Percentiles rank a stretch among this genome's conserved stretches.
Evolutionary conservation across 495 filamentous ascomycete species (phyloP).

Genomic region (Tuber magnatum): DNA sequence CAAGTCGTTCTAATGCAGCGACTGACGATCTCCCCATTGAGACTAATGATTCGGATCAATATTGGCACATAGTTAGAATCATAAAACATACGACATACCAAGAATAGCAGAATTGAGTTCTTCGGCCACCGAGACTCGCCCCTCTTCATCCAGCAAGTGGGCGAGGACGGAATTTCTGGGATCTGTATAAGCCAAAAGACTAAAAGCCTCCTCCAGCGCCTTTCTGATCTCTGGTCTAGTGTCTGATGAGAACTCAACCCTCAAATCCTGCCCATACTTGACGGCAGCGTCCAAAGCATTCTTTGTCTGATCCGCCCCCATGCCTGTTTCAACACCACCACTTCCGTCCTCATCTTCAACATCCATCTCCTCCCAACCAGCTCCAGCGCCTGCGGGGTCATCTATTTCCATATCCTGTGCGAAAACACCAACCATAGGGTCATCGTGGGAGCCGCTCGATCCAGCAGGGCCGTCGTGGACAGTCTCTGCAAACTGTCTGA

Average conservation of each 20-base stretch:
- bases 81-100: slow-evolving; percentile 51
- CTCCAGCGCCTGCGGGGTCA: slow-evolving; percentile 48
- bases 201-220: slow-evolving; percentile 76
- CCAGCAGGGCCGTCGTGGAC: slow-evolving; percentile 42
- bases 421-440: slow-evolving; percentile 48
- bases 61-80: slow-evolving; percentile 10
- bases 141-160: slow-evolving; percentile 68
- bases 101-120: slow-evolving; percentile 92
- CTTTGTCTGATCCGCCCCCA: slow-evolving; percentile 32
- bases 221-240: slow-evolving; percentile 59
- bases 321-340: slow-evolving; percentile 51
- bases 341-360: slow-evolving; percentile 51
- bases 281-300: slow-evolving; percentile 57
- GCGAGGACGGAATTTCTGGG: slow-evolving; percentile 65
- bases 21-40: slow-evolving; percentile 83
- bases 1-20: slow-evolving; percentile 77
- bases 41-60: slow-evolving; percentile 49
- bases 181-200: slow-evolving; percentile 78
- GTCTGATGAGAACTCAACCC: slow-evolving; percentile 67
- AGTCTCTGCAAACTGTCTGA: slow-evolving; percentile 68
- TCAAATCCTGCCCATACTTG: slow-evolving; percentile 71
- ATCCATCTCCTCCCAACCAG: slow-evolving; percentile 48
- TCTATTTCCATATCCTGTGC: slow-evolving; percentile 80
- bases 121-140: slow-evolving; percentile 76
- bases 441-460: slow-evolving; percentile 37